phyloP scores from a whole-genome alignment of 306 rosid genomes.

The Biancaea sappan region DNA sequence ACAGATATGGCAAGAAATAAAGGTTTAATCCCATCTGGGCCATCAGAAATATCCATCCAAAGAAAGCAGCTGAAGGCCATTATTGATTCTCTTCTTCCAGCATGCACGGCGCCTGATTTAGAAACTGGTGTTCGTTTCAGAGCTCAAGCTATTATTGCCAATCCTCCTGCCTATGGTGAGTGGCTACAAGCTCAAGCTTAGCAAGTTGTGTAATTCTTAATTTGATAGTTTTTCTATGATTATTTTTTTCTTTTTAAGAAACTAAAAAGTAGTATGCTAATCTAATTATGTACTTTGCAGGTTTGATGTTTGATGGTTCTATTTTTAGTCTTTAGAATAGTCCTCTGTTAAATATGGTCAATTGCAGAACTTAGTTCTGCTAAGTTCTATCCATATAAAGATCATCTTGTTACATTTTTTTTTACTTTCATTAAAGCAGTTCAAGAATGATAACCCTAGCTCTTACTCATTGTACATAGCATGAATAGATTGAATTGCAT shows the following conservation, averaged over 20 bases:
- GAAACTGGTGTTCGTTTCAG: constrained; percentile 80
- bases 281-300: constrained; percentile 18
- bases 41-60: constrained; percentile 78
- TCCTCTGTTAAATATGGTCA: not conserved
- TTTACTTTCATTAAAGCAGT: not conserved
- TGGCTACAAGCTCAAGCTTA: constrained; percentile 28
- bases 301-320: constrained; percentile 29
- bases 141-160: constrained; percentile 97
- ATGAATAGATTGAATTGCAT: not conserved
- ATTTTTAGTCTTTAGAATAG: not conserved
- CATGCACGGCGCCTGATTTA: constrained; percentile 86
- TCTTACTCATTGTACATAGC: not conserved
- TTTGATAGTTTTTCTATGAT: constrained; percentile 18
- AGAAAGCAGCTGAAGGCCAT: constrained; percentile 80
- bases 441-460: not conserved
- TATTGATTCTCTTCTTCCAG: constrained; percentile 92
- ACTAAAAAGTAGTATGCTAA: not conserved
- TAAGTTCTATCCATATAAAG: not conserved
- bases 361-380: constrained; percentile 1
- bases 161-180: constrained; percentile 98
- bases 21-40: constrained; percentile 94
- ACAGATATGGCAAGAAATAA: constrained; percentile 94
- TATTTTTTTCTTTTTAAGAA: constrained; percentile 14
- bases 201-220: constrained; percentile 31
- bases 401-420: not conserved